phyloP scores from a whole-genome alignment of 73 alveolate species.

The Effrenium voratum region DNA sequence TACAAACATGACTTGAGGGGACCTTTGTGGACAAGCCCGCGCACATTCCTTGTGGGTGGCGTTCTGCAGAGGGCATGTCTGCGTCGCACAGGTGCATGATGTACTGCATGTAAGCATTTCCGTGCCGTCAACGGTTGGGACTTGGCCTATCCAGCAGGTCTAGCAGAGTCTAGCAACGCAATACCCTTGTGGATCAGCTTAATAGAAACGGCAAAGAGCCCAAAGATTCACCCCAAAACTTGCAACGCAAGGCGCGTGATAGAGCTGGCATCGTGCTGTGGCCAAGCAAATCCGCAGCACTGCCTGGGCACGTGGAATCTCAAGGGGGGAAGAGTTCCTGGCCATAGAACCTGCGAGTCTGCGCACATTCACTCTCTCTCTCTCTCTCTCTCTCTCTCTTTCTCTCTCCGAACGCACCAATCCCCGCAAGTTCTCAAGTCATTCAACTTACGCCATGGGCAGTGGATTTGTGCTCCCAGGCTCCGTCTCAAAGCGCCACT shows the following conservation, averaged over 20 bases:
- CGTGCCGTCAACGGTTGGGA: background rate
- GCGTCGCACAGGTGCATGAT: background rate
- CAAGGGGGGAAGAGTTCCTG: background rate
- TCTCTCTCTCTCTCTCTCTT: too few relatives aligned
- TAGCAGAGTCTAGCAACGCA: background rate
- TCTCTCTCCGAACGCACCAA: too few relatives aligned
- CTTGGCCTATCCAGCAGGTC: background rate
- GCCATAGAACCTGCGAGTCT: background rate
- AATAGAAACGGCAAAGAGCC: background rate
- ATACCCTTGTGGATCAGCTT: background rate
- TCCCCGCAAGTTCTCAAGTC: too few relatives aligned
- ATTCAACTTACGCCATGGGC: too few relatives aligned
- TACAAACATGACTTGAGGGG: too few relatives aligned
- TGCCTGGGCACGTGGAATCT: background rate
- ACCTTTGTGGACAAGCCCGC: too few relatives aligned
- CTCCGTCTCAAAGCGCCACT: too few relatives aligned
- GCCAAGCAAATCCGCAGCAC: constrained; percentile 28
- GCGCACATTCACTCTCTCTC: too few relatives aligned
- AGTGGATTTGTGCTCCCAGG: too few relatives aligned
- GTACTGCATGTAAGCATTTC: background rate
- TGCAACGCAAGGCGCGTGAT: background rate
- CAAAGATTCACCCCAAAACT: background rate
- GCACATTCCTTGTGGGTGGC: too few relatives aligned
- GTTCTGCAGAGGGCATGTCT: background rate
- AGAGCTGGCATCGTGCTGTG: constrained; percentile 11